phyloP scores from a whole-genome alignment of 805 yeast species.

The Lipomyces chichibuensis region DNA sequence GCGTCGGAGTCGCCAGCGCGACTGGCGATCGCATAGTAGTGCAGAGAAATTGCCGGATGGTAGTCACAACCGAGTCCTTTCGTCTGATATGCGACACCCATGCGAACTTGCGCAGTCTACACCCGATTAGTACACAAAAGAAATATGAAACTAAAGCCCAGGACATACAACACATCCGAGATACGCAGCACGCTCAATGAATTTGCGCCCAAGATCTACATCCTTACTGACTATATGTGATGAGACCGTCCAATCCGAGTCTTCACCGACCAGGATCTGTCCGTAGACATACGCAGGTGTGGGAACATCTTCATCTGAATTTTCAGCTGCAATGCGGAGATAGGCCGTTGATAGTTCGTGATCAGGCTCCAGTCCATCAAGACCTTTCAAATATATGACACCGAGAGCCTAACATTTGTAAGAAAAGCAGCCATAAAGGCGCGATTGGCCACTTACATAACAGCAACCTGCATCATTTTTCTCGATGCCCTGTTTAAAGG shows the following conservation, averaged over 20 bases:
- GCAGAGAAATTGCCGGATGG: conserved; percentile 35
- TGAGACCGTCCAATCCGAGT: conserved; percentile 9
- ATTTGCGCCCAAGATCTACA: conserved; percentile 13
- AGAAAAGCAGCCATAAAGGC: conserved; percentile 41
- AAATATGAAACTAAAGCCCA: too few species aligned
- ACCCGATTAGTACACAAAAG: background rate
- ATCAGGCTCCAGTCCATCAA: conserved; percentile 41
- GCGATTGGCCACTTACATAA: conserved; percentile 38
- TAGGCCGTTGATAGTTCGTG: conserved; percentile 36
- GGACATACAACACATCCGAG: conserved; percentile 42
- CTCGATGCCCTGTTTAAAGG: conserved; percentile 45
- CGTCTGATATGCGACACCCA: conserved; percentile 35
- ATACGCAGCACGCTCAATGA: conserved; percentile 44
- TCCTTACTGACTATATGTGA: conserved; percentile 6
- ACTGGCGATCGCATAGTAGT: conserved; percentile 36
- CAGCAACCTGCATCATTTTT: conserved; percentile 47
- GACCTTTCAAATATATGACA: conserved; percentile 39
- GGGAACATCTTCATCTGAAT: conserved; percentile 47
- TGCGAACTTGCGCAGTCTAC: conserved; percentile 32
- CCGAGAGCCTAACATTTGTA: conserved; percentile 18
- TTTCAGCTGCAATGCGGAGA: conserved; percentile 39
- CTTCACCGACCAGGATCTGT: conserved; percentile 44
- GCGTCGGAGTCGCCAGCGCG: conserved; percentile 45
- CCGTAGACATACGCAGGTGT: conserved; percentile 48
- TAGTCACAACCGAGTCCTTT: conserved; percentile 25